These are phyloP conservation scores for Alternaria sp. DNA, from an alignment of 2,329 filamentous ascomycete species.

Conservation along the genomic window DNA sequence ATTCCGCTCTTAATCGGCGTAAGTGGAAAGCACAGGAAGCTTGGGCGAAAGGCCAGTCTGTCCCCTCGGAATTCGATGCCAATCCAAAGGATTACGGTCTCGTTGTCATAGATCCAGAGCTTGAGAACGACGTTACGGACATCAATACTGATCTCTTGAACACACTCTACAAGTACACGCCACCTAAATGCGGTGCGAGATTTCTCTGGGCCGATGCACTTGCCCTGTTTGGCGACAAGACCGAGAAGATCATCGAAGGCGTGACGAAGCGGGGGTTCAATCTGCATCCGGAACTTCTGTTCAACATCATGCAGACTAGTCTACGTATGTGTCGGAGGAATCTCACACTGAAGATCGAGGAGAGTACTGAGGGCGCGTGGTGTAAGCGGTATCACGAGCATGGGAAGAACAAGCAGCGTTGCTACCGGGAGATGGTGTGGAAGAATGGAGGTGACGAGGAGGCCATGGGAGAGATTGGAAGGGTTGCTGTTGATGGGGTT, in stretches of 20 bases:
- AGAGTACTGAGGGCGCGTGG: slow-evolving; percentile 39
- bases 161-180: slow-evolving; percentile 36
- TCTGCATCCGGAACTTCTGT: slow-evolving; percentile 31
- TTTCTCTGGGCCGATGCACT: slow-evolving; percentile 47
- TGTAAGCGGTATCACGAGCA: slow-evolving; percentile 48
- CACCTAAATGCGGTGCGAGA: slow-evolving; percentile 32
- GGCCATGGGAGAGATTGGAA: neutral
- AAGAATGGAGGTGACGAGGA: slow-evolving; percentile 1
- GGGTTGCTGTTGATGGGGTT: neutral
- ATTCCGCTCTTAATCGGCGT: slow-evolving; percentile 17
- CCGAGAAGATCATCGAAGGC: slow-evolving; percentile 17
- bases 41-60: neutral
- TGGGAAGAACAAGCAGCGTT: slow-evolving; percentile 26
- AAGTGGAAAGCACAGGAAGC: slow-evolving; percentile 5
- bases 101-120: slow-evolving; percentile 20
- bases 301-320: slow-evolving; percentile 38
- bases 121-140: slow-evolving; percentile 22
- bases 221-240: slow-evolving; percentile 33
- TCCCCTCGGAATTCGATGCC: slow-evolving; percentile 15
- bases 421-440: slow-evolving; percentile 34
- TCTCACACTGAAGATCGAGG: slow-evolving; percentile 46
- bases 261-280: neutral
- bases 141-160: slow-evolving; percentile 27
- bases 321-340: slow-evolving; percentile 35
- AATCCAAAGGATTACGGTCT: slow-evolving; percentile 20